Evolutionary conservation across 805 yeast genomes (phyloP).

Genomic region (Candida hispaniensis): DNA sequence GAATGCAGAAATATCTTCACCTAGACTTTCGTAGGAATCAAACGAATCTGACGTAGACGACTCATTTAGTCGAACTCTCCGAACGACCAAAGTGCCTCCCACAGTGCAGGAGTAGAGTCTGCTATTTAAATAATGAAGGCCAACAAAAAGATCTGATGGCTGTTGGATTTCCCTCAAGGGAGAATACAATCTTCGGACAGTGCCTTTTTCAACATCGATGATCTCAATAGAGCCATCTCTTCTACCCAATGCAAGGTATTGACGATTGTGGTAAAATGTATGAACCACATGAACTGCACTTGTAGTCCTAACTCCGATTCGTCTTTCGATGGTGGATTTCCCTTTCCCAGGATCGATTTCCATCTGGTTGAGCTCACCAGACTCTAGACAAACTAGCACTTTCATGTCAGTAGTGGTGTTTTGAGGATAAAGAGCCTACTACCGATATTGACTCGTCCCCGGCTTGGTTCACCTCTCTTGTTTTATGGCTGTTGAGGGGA

Average conservation of each 20-base stretch:
- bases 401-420: conserved; percentile 4
- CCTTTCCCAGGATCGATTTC: conserved; percentile 1
- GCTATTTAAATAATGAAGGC: conserved; percentile 6
- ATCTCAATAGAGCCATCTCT: conserved; percentile 15
- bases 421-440: conserved; percentile 8
- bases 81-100: conserved; percentile 1
- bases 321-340: conserved; percentile 7
- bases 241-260: conserved; percentile 14
- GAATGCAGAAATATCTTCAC: conserved; percentile 6
- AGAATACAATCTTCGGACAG: conserved; percentile 5
- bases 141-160: conserved; percentile 11
- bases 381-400: conserved; percentile 12
- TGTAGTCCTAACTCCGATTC: too few species aligned
- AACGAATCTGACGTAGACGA: conserved; percentile 2
- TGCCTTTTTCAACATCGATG: conserved; percentile 13
- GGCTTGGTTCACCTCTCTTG: too few species aligned
- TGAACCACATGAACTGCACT: conserved; percentile 11
- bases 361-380: conserved; percentile 12
- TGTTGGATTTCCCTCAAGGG: conserved; percentile 5
- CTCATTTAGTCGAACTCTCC: conserved; percentile 5
- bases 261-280: conserved; percentile 7
- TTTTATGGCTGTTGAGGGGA: conserved; percentile 8
- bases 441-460: too few species aligned
- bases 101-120: conserved; percentile 11
- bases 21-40: conserved; percentile 1